These are phyloP conservation scores for Curvularia hawaiiensis DNA, from an alignment of 2,329 filamentous ascomycete species.

Conservation along the genomic window DNA sequence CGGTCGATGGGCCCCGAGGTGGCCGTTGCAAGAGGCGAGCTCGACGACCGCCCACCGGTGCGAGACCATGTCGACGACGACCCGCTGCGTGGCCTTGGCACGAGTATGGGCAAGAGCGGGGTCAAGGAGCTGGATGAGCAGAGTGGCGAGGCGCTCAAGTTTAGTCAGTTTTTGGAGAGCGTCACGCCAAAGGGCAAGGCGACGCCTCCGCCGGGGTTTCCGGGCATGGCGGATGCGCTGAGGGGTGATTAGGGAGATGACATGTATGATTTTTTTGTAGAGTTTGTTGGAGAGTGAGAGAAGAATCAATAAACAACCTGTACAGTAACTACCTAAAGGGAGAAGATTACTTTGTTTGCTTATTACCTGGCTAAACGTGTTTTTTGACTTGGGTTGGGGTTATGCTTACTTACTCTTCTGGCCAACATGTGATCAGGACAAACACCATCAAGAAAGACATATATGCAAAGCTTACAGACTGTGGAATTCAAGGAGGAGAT, in stretches of 20 bases:
- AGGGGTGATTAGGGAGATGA: conserved; percentile 2
- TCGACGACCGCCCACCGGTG: conserved; percentile 34
- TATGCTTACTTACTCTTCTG: too few species aligned
- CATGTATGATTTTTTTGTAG: conserved; percentile 8
- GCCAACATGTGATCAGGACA: too few species aligned
- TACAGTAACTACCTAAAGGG: conserved; percentile 5
- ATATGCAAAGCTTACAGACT: too few species aligned
- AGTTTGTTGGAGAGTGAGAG: not conserved
- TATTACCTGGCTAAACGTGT: not conserved
- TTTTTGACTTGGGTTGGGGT: too few species aligned
- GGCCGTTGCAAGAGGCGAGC: conserved; percentile 28
- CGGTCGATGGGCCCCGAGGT: conserved; percentile 30
- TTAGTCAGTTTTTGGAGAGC: conserved; percentile 20
- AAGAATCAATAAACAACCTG: not conserved
- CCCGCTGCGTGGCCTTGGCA: conserved; percentile 16
- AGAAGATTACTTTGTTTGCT: not conserved
- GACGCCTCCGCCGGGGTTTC: conserved; percentile 3
- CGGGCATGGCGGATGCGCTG: conserved; percentile 13
- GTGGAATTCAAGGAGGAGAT: too few species aligned
- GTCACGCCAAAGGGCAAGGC: conserved; percentile 7
- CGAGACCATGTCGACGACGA: conserved; percentile 14
- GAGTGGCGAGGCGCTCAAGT: conserved; percentile 23
- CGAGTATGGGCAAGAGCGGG: conserved; percentile 17
- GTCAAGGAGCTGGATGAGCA: conserved; percentile 28
- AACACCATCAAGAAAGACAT: too few species aligned